Base-by-base conservation (phyloP, 495 filamentous ascomycete genomes). In the Trichocladium uniseriatum region DNA sequence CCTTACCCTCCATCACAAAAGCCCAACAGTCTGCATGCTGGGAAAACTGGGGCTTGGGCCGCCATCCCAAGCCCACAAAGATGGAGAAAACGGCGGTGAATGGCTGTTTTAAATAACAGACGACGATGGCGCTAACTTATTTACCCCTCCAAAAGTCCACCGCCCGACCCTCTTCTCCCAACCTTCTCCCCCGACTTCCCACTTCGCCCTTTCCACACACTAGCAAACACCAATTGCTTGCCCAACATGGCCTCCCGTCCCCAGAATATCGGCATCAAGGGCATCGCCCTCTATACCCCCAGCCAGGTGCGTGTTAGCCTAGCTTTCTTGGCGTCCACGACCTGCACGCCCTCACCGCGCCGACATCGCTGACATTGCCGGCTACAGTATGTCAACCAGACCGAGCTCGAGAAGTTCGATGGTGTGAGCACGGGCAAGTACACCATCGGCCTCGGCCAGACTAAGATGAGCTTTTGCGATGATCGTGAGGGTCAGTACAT, bases 391-490 rank as follows among this genome's bases (percentile, higher is more conserved):
- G 91, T 98, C 58, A 89, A 96, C 69, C 92, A 98, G 77, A 62
- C 79, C 45, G 90, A 96, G 63, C 79, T 98, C 48, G 92, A 98
- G 71, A 94, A 95, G 77, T 91, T 95, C 76, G 92, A 98, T 82
- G 92, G 90, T 68, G 94, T 95, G 56, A 81, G 80, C 60, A 66
- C 79, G 41, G 92, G 92, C 54, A 98, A 98, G 69, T 98, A 98
- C 78, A 98, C 92, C 56, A 98, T 98, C 72, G 92, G 92, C 75
- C 85, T 98, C 43, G 92, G 92, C 59, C 92, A 97, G 82, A 97
- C 91, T 56, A 95, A 92, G 74, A 98, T 98, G 92, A 90, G 85
- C 79, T 98, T 98, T 77, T 97, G 94, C 67, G 92, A 98, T 76
- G 92, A 98, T 70, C 80, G 89, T 61, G 92, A 98, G 78, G 91